Conservation (phyloP, 768 basidiomycete genomes). For the Hericium rajendrae region DNA sequence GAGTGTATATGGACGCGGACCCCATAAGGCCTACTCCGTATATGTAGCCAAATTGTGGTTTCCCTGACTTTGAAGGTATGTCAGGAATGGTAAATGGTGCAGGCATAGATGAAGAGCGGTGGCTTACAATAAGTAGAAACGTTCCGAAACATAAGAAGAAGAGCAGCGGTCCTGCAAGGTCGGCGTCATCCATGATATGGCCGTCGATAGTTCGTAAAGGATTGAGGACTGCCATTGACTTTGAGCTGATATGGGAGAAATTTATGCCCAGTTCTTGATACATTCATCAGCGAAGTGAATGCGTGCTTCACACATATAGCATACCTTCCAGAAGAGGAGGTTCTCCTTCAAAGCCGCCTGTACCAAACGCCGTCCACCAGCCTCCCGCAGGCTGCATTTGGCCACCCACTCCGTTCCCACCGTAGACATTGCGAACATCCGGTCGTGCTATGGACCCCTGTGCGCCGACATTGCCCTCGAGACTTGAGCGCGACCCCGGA, state of each 20-base stretch:
- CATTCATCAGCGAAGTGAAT: background rate
- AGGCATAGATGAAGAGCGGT: background rate
- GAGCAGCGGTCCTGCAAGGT: conserved; percentile 90
- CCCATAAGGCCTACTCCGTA: conserved; percentile 97
- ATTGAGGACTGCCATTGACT: conserved; percentile 92
- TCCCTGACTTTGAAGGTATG: conserved; percentile 65
- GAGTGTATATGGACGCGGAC: conserved; percentile 81
- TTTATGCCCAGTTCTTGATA: conserved; percentile 89
- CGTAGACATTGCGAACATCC: conserved; percentile 23
- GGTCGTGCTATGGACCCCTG: conserved; percentile 45
- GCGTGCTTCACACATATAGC: conserved; percentile 12
- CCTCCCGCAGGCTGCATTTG: conserved; percentile 64
- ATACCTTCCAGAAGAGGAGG: conserved; percentile 90
- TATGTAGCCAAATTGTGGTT: conserved; percentile 97
- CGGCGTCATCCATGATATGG: conserved; percentile 98
- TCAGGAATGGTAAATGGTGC: background rate
- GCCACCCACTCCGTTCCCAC: conserved; percentile 44
- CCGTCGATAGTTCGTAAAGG: conserved; percentile 78
- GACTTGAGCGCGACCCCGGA: conserved; percentile 61
- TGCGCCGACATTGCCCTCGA: conserved; percentile 57
- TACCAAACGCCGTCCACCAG: conserved; percentile 97
- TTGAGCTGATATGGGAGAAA: conserved; percentile 89
- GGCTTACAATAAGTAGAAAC: conserved; percentile 81
- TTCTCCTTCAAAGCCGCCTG: conserved; percentile 92
- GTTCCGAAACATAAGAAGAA: conserved; percentile 94